phyloP scores from a whole-genome alignment of 164 flowering plant species.

The Paratinospora sagittata region DNA sequence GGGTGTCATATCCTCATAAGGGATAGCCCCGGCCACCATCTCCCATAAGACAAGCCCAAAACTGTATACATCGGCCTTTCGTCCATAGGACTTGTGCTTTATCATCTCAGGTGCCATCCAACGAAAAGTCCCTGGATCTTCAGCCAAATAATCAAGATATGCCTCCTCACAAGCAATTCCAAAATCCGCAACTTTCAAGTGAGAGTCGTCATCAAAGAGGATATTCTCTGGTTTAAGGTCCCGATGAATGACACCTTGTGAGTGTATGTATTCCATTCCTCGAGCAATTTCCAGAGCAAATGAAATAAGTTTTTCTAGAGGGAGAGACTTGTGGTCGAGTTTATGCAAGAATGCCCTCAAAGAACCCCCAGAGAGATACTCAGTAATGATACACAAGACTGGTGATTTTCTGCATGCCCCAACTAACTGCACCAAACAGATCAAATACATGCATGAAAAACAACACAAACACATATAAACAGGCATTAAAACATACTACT shows the following conservation, averaged over 20 bases:
- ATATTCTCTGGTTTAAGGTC: conserved; percentile 82
- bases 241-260: conserved; percentile 85
- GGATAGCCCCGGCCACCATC: conserved; percentile 74
- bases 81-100: conserved; percentile 57
- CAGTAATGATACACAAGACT: conserved; percentile 69
- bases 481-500: neutral
- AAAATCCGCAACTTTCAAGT: conserved; percentile 78
- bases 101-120: conserved; percentile 99
- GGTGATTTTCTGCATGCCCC: conserved; percentile 77
- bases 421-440: conserved; percentile 47
- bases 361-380: conserved; percentile 77
- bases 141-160: conserved; percentile 58
- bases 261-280: conserved; percentile 89
- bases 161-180: conserved; percentile 89
- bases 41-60: conserved; percentile 90
- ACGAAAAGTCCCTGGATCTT: conserved; percentile 89
- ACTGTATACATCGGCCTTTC: conserved; percentile 84
- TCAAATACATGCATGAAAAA: conserved; percentile 3
- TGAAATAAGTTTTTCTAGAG: conserved; percentile 43
- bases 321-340: conserved; percentile 50
- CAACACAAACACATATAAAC: neutral
- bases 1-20: conserved; percentile 82
- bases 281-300: conserved; percentile 77
- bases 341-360: conserved; percentile 77
- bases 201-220: conserved; percentile 55